Percentiles rank a stretch among this genome's conserved stretches.
These are phyloP conservation scores for Leishmania tropica DNA, from an alignment of 208 protist genomes.

Conservation along the genomic window DNA sequence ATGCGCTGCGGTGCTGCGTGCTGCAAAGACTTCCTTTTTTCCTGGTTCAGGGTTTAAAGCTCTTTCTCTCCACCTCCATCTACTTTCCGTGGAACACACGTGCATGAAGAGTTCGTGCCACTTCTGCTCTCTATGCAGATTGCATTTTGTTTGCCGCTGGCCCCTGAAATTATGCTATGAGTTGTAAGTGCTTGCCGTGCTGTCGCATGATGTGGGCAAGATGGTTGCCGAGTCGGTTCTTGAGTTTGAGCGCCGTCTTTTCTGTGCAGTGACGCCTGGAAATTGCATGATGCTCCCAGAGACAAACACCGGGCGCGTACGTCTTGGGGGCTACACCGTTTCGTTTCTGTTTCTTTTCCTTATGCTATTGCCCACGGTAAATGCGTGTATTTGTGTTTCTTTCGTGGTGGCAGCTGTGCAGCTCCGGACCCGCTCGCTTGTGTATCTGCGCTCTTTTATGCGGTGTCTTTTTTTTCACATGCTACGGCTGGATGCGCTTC, in stretches of 20 bases:
- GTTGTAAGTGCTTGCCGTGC: background rate
- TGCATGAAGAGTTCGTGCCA: background rate
- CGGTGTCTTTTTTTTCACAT: background rate
- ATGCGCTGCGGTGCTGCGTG: background rate
- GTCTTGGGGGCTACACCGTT: background rate
- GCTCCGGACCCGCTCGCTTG: background rate
- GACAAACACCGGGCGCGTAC: background rate
- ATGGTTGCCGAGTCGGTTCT: background rate
- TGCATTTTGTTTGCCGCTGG: background rate
- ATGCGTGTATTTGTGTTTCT: background rate
- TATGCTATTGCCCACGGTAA: background rate
- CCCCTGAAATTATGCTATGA: background rate
- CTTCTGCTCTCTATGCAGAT: background rate
- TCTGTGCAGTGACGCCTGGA: background rate
- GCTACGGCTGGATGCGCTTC: background rate
- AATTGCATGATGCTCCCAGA: background rate
- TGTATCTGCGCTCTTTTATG: background rate
- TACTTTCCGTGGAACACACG: background rate
- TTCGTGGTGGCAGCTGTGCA: background rate
- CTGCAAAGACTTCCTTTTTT: background rate
- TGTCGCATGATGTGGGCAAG: background rate
- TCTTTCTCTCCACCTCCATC: background rate
- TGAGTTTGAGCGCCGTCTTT: background rate
- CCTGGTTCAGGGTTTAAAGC: background rate
- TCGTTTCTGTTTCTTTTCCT: background rate